These are phyloP conservation scores for Tuber indicum DNA, from an alignment of 495 filamentous ascomycete species.

Conservation along the genomic window DNA sequence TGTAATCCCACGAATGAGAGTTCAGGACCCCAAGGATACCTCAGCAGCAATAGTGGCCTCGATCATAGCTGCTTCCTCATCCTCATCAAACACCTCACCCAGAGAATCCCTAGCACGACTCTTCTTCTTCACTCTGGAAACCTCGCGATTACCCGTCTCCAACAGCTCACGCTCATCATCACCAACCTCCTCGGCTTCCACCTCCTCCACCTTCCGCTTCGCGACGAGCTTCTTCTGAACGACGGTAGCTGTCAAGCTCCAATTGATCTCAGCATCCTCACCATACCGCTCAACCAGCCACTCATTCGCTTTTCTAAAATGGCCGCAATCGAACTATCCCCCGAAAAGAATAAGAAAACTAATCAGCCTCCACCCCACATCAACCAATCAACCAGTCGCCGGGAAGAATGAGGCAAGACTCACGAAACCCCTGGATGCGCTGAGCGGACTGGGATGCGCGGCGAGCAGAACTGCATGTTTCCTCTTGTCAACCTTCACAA, in stretches of 20 bases:
- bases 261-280: conserved; percentile 70
- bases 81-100: conserved; percentile 26
- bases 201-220: background rate
- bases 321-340: conserved; percentile 66
- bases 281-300: conserved; percentile 79
- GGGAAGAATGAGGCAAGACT: conserved; percentile 29
- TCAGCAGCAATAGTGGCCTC: conserved; percentile 27
- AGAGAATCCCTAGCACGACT: conserved; percentile 5
- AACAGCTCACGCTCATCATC: conserved; percentile 3
- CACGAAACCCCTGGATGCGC: conserved; percentile 68
- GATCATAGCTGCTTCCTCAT: conserved; percentile 39
- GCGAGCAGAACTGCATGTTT: conserved; percentile 74
- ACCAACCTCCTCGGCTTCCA: background rate
- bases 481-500: conserved; percentile 59
- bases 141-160: background rate
- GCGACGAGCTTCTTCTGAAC: background rate
- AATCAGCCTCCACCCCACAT: background rate
- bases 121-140: conserved; percentile 4
- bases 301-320: conserved; percentile 83
- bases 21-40: background rate
- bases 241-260: conserved; percentile 56
- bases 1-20: background rate
- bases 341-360: background rate
- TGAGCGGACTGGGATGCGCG: conserved; percentile 86
- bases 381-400: background rate